Evolutionary conservation across 805 yeast genomes (phyloP).

Genomic region (Middelhovenomyces tepae): DNA sequence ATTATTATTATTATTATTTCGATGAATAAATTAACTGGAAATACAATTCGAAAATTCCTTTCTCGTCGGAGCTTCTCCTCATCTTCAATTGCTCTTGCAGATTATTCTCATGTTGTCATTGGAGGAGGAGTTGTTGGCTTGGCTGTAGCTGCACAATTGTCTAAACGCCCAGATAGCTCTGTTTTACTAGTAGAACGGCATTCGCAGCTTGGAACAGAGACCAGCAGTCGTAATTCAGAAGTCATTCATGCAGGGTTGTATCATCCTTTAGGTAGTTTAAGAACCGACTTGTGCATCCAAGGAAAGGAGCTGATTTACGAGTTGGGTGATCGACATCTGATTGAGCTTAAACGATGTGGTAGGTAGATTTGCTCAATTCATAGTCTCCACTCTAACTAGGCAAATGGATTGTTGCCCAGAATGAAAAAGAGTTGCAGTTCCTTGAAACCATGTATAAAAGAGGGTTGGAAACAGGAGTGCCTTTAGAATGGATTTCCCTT

Average conservation of each 20-base stretch:
- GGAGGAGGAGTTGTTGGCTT: conserved; percentile 86
- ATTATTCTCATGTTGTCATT: conserved; percentile 61
- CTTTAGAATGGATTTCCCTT: conserved; percentile 47
- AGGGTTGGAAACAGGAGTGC: conserved; percentile 45
- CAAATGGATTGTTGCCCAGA: conserved; percentile 84
- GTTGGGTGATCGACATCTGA: conserved; percentile 35
- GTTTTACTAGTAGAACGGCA: conserved; percentile 68
- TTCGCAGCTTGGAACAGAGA: conserved; percentile 59
- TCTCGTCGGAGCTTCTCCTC: conserved; percentile 16
- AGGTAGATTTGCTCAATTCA: no score
- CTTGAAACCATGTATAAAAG: conserved; percentile 44
- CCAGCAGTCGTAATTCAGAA: conserved; percentile 84
- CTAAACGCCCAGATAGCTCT: conserved; percentile 31
- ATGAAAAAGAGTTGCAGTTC: conserved; percentile 50
- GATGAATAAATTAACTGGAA: no score
- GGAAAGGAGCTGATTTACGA: conserved; percentile 66
- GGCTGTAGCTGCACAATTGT: conserved; percentile 67
- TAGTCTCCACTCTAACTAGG: no score
- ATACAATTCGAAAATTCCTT: no score
- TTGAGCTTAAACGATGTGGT: conserved; percentile 55
- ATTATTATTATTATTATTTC: no score
- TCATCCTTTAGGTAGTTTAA: conserved; percentile 60
- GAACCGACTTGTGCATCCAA: conserved; percentile 59
- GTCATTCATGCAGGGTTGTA: conserved; percentile 90
- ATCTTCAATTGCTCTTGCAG: conserved; percentile 22